phyloP scores from a whole-genome alignment of 768 basidiomycete species.

The Mycena metata region DNA sequence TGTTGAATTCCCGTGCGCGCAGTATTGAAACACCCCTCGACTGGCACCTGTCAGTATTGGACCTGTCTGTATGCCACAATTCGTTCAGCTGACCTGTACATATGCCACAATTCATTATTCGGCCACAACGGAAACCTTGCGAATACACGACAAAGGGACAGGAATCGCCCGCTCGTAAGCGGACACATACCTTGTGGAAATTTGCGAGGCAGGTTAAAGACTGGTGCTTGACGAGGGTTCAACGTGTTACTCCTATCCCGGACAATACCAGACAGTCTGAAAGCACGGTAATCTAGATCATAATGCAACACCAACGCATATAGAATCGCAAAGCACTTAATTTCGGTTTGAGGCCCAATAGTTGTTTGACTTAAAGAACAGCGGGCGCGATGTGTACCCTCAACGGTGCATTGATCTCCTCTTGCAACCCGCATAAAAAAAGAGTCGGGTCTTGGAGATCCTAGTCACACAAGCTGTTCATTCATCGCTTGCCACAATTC shows the following conservation, averaged over 20 bases:
- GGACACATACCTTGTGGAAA: slow-evolving; percentile 24
- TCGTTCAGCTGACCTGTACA: slow-evolving; percentile 10
- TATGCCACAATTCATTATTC: slow-evolving; percentile 22
- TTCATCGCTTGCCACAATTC: no score
- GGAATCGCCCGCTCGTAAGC: slow-evolving; percentile 20
- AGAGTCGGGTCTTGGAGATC: no score
- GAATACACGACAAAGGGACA: slow-evolving; percentile 25
- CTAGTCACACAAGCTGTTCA: no score
- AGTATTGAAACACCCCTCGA: slow-evolving; percentile 23
- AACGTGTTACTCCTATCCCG: slow-evolving; percentile 22
- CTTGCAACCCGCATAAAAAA: no score
- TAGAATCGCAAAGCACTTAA: slow-evolving; percentile 22
- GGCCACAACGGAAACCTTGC: slow-evolving; percentile 24
- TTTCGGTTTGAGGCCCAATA: slow-evolving; percentile 21
- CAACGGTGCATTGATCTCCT: no score
- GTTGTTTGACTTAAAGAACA: no score
- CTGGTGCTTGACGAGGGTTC: slow-evolving; percentile 18
- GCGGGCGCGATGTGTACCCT: no score
- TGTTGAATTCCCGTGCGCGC: slow-evolving; percentile 24
- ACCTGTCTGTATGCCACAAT: not conserved
- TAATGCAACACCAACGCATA: slow-evolving; percentile 23
- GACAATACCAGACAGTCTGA: slow-evolving; percentile 25
- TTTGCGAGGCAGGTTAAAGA: slow-evolving; percentile 23
- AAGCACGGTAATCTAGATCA: slow-evolving; percentile 18
- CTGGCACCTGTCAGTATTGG: slow-evolving; percentile 16